These are phyloP conservation scores for Centella asiatica DNA, from an alignment of 129 eudicot genomes.

Conservation along the genomic window DNA sequence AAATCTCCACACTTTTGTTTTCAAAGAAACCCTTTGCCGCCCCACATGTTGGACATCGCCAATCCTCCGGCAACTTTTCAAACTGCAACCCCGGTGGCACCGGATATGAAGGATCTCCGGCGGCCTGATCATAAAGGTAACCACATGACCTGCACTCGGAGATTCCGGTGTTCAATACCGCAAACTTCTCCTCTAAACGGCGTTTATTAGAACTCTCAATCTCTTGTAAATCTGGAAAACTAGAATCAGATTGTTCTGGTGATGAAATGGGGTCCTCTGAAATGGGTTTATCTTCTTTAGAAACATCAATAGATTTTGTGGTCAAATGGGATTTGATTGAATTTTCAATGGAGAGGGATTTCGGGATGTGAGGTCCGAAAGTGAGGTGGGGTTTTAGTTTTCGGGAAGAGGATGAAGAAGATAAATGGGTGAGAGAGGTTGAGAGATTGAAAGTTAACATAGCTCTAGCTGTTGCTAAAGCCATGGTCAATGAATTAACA, in stretches of 20 bases:
- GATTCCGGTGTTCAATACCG: conserved; percentile 80
- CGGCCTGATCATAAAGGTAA: conserved; percentile 57
- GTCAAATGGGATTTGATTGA: conserved; percentile 23
- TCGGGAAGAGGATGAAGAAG: conserved; percentile 20
- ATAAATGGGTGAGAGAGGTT: conserved; percentile 9
- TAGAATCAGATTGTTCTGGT: conserved; percentile 7
- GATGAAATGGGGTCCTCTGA: conserved; percentile 30
- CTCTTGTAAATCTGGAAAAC: too few relatives aligned
- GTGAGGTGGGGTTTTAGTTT: conserved; percentile 23
- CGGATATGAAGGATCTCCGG: conserved; percentile 81
- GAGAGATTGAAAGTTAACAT: conserved; percentile 32
- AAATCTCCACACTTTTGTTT: conserved; percentile 95
- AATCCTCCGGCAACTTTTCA: conserved; percentile 72
- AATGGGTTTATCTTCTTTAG: conserved; percentile 74
- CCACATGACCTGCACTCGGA: conserved; percentile 92
- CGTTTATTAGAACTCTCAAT: conserved; percentile 35
- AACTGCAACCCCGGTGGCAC: conserved; percentile 84
- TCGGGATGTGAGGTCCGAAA: conserved; percentile 16
- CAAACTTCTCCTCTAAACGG: conserved; percentile 83
- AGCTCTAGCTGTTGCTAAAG: conserved; percentile 53
- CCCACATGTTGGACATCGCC: conserved; percentile 98
- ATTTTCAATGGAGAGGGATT: conserved; percentile 32
- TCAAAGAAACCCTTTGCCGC: conserved; percentile 86
- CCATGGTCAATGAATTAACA: too few relatives aligned
- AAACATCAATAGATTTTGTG: conserved; percentile 52